phyloP scores from a whole-genome alignment of 169 alveolate genomes.

The Nephromyces sp. region DNA sequence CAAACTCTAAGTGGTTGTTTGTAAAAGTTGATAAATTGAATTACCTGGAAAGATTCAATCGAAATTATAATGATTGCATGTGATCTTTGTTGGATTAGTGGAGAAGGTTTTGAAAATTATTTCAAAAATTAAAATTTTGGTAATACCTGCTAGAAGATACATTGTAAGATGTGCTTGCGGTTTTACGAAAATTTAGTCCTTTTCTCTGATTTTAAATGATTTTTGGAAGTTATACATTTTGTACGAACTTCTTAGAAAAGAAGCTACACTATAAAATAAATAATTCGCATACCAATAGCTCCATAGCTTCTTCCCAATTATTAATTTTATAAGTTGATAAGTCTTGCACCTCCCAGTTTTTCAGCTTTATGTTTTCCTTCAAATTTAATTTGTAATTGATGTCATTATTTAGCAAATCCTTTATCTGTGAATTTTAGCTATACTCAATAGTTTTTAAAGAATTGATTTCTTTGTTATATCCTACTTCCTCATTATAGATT shows the following conservation, averaged over 20 bases:
- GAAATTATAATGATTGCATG: slow-evolving; percentile 78
- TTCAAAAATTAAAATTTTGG: not conserved
- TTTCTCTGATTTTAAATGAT: not conserved
- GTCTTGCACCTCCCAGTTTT: slow-evolving; percentile 31
- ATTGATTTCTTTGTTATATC: no score
- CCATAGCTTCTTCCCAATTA: not conserved
- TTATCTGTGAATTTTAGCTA: not conserved
- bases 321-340: not conserved
- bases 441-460: not conserved
- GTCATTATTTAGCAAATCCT: not conserved
- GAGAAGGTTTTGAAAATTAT: not conserved
- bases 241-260: not conserved
- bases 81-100: slow-evolving; percentile 38
- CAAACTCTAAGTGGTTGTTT: not conserved
- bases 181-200: not conserved
- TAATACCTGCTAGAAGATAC: not conserved
- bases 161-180: not conserved
- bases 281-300: not conserved
- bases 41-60: slow-evolving; percentile 53
- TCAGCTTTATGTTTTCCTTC: not conserved
- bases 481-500: no score
- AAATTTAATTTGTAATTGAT: not conserved
- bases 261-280: not conserved
- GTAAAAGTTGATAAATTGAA: not conserved
- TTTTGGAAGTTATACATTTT: not conserved